A percentile compares a stretch with the other conserved stretches of the same genome.
These are phyloP conservation scores for Aegilops umbellulata DNA, from an alignment of 176 grass and related monocot species.

Conservation along the genomic window DNA sequence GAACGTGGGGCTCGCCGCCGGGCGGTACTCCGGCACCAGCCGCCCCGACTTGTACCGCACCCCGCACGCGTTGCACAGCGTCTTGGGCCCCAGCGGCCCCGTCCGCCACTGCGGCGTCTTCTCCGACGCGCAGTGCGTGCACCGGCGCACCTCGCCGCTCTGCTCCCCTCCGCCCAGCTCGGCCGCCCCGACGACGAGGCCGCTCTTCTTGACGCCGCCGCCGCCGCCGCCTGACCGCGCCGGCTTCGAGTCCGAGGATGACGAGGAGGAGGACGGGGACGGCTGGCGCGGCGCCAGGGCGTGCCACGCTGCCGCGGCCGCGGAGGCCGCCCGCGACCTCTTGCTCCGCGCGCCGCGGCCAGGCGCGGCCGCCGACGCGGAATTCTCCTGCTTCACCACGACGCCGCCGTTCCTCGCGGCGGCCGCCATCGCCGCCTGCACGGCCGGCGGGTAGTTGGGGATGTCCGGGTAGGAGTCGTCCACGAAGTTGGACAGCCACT, in stretches of 20 bases:
- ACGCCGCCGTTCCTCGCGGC: neutral
- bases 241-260: slow-evolving; percentile 50
- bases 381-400: slow-evolving; percentile 7
- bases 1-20: slow-evolving; percentile 93
- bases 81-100: slow-evolving; percentile 90
- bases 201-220: neutral
- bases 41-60: slow-evolving; percentile 89
- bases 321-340: slow-evolving; percentile 6
- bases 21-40: slow-evolving; percentile 93
- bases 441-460: slow-evolving; percentile 35
- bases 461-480: slow-evolving; percentile 74
- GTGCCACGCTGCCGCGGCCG: slow-evolving; percentile 37
- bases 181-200: neutral
- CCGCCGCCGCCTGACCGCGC: neutral
- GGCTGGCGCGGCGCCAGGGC: slow-evolving; percentile 28
- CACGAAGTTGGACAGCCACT: slow-evolving; percentile 83
- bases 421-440: slow-evolving; percentile 13
- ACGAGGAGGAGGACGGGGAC: slow-evolving; percentile 36
- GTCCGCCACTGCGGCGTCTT: slow-evolving; percentile 99
- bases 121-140: slow-evolving; percentile 98
- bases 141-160: slow-evolving; percentile 61
- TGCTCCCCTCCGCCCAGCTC: neutral
- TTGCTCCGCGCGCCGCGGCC: slow-evolving; percentile 57
- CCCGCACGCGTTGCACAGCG: slow-evolving; percentile 99
- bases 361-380: neutral